Evolutionary conservation across 192 early-diverging fungal species (phyloP).

Genomic region (Coemansia sp.): DNA sequence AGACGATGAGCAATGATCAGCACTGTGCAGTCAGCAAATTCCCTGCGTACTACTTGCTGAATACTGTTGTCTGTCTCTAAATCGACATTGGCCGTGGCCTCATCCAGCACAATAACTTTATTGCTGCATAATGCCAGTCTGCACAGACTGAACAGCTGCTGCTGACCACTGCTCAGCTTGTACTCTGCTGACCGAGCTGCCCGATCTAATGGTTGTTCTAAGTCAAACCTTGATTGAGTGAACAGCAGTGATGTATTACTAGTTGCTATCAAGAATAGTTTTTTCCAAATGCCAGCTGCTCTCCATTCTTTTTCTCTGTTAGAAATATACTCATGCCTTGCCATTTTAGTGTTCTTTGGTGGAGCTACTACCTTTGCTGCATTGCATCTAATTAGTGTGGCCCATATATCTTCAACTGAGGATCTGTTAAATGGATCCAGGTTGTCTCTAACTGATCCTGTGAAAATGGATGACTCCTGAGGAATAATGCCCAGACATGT

Average conservation of each 20-base stretch:
- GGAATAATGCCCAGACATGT: constrained; percentile 58
- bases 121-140: constrained; percentile 53
- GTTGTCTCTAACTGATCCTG: constrained; percentile 66
- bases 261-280: not conserved
- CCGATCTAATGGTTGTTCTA: not conserved
- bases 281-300: constrained; percentile 37
- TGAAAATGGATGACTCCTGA: constrained; percentile 65
- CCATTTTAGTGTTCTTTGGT: not conserved
- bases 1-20: constrained; percentile 70
- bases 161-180: constrained; percentile 50
- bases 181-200: not conserved
- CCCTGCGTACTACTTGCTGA: constrained; percentile 33
- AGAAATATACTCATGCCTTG: not conserved
- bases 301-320: not conserved
- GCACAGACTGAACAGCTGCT: constrained; percentile 61
- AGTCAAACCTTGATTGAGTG: too few species aligned
- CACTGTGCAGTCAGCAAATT: constrained; percentile 50
- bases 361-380: not conserved
- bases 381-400: constrained; percentile 39
- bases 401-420: constrained; percentile 61
- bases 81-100: constrained; percentile 66
- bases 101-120: constrained; percentile 60
- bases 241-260: not conserved
- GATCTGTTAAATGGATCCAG: constrained; percentile 59
- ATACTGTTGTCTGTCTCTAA: constrained; percentile 10